Base-by-base conservation (phyloP, 1,284 basidiomycete genomes). In the Ceratobasidium papillatum region DNA sequence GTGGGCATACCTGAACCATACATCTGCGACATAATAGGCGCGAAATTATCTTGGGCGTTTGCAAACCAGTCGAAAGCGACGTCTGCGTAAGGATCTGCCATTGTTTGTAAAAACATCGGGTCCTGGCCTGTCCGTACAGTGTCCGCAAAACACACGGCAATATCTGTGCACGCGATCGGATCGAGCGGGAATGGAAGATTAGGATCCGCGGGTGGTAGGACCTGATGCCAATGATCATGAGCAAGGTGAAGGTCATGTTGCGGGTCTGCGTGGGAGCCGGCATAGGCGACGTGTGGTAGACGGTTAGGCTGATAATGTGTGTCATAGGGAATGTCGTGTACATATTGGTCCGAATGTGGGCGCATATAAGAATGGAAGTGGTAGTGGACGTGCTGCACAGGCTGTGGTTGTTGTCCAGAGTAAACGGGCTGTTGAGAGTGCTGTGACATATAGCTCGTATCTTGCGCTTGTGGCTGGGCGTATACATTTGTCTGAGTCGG, bases 151-250 rank as follows among this genome's bases (percentile, higher is more conserved):
- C 69, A 72, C 8, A 47, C 69, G 8, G 69, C 69, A 12, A 72
- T 34, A 32, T 72, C 69, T 14, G 58, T 72, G 47, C 69, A 72
- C 14, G 69, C 69, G 47, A 41, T 45, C 14, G 58, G 69, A 22
- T 72, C 69, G n/a, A 45, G 58, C 17, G 69, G 69, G 58, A 72
- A 72, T 22, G 69, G 69, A 8, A 72, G 58, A 12, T 47, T 72
- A 2, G 69, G 69, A 25, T 72, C 69, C 19, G 30, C 32, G 22
- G 69, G 58, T 17, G 69, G 69, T 8, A 72, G 58, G 45, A 72
- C 56, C 19, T 27, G 45, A 27, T 72, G 69, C 69, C 69, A 72
- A 47, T 72, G 69, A 17, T 27, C 51, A 22, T 72, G 69, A 2
- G 43, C 5, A 25, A 72, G 45, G 30, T 72, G 58, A 14, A 51